Evolutionary conservation across 2,329 filamentous ascomycete genomes (phyloP).

Genomic region (Epichloe sibirici): DNA sequence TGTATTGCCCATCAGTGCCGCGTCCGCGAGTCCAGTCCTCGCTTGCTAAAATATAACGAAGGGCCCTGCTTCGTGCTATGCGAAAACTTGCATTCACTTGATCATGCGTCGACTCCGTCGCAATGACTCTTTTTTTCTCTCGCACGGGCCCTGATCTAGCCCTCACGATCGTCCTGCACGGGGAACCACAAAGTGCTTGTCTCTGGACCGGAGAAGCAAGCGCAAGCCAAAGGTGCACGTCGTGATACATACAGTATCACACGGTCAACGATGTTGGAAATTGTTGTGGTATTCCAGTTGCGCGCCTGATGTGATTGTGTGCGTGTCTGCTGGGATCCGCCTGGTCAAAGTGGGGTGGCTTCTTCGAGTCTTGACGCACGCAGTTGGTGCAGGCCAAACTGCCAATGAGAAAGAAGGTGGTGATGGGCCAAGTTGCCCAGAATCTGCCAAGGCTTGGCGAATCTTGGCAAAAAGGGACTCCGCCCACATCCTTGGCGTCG

Average conservation of each 20-base stretch:
- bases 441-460: conserved; percentile 25
- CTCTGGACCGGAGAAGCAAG: not conserved
- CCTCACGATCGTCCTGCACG: not conserved
- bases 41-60: no score
- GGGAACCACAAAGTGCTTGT: not conserved
- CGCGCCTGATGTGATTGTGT: not conserved
- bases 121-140: no score
- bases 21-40: no score
- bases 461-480: conserved; percentile 22
- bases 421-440: conserved; percentile 25
- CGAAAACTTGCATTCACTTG: no score
- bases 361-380: not conserved
- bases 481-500: conserved; percentile 14
- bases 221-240: not conserved
- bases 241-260: not conserved
- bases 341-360: not conserved
- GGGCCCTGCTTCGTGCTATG: no score
- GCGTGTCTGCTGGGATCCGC: conserved; percentile 1
- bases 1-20: no score
- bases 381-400: not conserved
- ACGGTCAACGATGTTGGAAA: not conserved
- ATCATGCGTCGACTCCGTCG: no score
- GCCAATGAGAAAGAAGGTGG: conserved; percentile 18
- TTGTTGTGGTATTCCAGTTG: not conserved
- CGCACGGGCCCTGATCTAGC: not conserved